These are phyloP conservation scores for Diphasiastrum complanatum DNA, from an alignment of 83 land plant genomes.

Conservation along the genomic window DNA sequence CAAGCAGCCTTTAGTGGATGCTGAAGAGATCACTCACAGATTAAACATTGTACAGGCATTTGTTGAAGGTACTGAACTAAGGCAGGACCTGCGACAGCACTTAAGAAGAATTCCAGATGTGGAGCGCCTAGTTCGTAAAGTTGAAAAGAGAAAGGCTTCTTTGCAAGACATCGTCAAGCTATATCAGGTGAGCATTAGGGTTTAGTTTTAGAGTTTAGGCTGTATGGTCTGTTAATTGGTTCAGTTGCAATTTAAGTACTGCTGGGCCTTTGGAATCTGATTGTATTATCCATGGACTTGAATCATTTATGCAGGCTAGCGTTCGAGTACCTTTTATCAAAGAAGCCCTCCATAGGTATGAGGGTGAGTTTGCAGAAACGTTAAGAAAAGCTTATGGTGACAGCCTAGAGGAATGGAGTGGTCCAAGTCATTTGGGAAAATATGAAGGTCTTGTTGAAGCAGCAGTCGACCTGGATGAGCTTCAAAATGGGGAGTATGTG, in stretches of 20 bases:
- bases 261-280: not conserved
- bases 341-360: constrained; percentile 49
- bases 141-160: constrained; percentile 60
- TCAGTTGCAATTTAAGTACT: not conserved
- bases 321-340: constrained; percentile 71
- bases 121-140: constrained; percentile 57
- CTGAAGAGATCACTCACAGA: constrained; percentile 62
- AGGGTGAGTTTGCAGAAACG: constrained; percentile 61
- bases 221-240: not conserved
- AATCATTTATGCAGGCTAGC: constrained; percentile 77
- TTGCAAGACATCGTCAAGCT: constrained; percentile 85
- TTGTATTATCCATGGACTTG: not conserved
- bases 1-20: constrained; percentile 88
- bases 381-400: constrained; percentile 50
- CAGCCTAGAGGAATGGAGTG: constrained; percentile 46
- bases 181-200: constrained; percentile 59
- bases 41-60: constrained; percentile 85
- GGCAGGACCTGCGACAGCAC: constrained; percentile 72
- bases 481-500: constrained; percentile 95
- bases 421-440: constrained; percentile 64
- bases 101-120: constrained; percentile 83
- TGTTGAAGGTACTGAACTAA: constrained; percentile 72
- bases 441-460: constrained; percentile 78
- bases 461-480: constrained; percentile 80
- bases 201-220: not conserved